These are phyloP conservation scores for Beta macrorhiza DNA, from an alignment of 179 eudicot genomes.

Conservation along the genomic window DNA sequence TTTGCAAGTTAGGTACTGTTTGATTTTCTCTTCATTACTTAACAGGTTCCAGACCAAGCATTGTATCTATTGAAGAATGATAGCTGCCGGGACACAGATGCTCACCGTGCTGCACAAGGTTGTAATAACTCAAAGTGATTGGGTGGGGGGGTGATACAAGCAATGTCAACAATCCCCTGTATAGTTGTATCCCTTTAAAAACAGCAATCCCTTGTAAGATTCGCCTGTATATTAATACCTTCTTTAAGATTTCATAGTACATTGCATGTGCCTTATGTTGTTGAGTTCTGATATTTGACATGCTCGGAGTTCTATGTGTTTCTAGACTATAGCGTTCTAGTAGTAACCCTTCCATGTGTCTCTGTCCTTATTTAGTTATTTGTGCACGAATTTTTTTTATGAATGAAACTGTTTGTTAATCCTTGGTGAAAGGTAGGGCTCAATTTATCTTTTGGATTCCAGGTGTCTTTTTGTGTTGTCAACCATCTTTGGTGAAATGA, in stretches of 20 bases:
- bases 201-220: constrained; percentile 3
- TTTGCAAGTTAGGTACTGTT: not conserved
- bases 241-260: not conserved
- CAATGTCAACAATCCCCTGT: constrained; percentile 5
- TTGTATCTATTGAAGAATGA: constrained; percentile 5
- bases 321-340: not conserved
- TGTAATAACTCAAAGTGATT: not conserved
- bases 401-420: not conserved
- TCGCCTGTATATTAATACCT: not conserved
- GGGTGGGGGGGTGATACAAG: not conserved
- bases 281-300: not conserved
- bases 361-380: not conserved
- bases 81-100: not conserved
- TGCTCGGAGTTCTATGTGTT: not conserved
- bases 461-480: not conserved
- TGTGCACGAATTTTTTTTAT: not conserved
- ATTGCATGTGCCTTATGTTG: not conserved
- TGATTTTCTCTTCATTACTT: not conserved
- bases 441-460: not conserved
- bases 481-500: not conserved
- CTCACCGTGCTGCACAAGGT: not conserved
- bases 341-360: not conserved
- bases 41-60: constrained; percentile 19
- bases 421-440: not conserved
- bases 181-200: not conserved